These are phyloP conservation scores for Raddia guianensis DNA, from an alignment of 176 grass and related monocot genomes.

Conservation along the genomic window DNA sequence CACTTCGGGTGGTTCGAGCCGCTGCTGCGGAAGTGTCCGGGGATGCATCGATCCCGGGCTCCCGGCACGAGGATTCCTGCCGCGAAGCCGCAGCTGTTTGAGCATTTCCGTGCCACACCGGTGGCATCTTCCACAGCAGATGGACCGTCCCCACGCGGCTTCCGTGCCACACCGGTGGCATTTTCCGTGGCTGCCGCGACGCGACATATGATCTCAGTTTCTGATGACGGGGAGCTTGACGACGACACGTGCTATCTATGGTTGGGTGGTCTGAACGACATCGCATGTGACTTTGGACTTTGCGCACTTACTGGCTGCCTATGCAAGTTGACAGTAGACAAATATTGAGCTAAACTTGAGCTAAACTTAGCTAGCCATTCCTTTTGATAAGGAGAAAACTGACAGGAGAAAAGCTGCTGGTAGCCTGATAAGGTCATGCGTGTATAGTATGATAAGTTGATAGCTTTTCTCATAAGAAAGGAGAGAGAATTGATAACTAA, in stretches of 20 bases:
- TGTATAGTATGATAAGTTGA: slow-evolving; percentile 51
- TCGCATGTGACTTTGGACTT: slow-evolving; percentile 46
- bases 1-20: too few relatives aligned
- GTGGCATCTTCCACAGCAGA: too few relatives aligned
- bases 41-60: too few relatives aligned
- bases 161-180: too few relatives aligned
- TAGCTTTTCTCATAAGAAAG: slow-evolving; percentile 28
- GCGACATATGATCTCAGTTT: slow-evolving; percentile 8
- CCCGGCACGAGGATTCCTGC: too few relatives aligned
- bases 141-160: too few relatives aligned
- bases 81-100: too few relatives aligned
- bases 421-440: slow-evolving; percentile 34
- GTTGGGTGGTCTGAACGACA: not conserved
- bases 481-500: not conserved
- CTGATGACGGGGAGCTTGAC: not conserved
- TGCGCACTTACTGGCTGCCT: slow-evolving; percentile 1
- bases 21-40: too few relatives aligned
- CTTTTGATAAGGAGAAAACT: slow-evolving; percentile 25
- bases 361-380: not conserved
- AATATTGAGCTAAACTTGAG: too few relatives aligned
- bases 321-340: slow-evolving; percentile 28
- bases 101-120: too few relatives aligned
- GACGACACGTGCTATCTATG: not conserved
- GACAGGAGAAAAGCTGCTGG: not conserved
- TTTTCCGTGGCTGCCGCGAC: slow-evolving; percentile 3